These are phyloP conservation scores for Harringtonia aguacate DNA, from an alignment of 2,329 filamentous ascomycete species.

Conservation along the genomic window DNA sequence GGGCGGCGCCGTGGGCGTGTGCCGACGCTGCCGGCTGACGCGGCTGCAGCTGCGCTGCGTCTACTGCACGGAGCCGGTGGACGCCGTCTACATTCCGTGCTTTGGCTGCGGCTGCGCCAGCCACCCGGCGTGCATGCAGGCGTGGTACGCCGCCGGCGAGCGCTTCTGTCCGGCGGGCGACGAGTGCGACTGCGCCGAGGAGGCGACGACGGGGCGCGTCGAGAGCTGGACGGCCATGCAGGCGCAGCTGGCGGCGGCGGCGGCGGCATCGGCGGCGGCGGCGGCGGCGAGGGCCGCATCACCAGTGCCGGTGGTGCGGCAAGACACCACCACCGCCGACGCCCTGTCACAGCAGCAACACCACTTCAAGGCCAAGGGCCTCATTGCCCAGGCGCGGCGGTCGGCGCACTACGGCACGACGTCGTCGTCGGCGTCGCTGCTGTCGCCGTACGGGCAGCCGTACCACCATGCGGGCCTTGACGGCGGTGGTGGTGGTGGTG, in stretches of 20 bases:
- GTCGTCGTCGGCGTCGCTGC: slow-evolving; percentile 8
- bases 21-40: slow-evolving; percentile 39
- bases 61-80: slow-evolving; percentile 50
- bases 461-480: slow-evolving; percentile 4
- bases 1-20: slow-evolving; percentile 31
- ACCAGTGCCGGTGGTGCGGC: not conserved
- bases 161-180: slow-evolving; percentile 51
- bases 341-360: not conserved
- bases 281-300: not conserved
- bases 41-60: slow-evolving; percentile 51
- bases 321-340: too few relatives aligned
- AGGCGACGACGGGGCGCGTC: slow-evolving; percentile 45
- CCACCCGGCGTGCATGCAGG: slow-evolving; percentile 47
- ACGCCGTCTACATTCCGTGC: slow-evolving; percentile 49
- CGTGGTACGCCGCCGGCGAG: slow-evolving; percentile 48
- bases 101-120: slow-evolving; percentile 52
- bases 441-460: slow-evolving; percentile 6
- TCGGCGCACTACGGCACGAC: slow-evolving; percentile 9
- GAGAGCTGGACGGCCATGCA: slow-evolving; percentile 51
- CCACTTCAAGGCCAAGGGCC: slow-evolving; percentile 2
- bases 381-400: slow-evolving; percentile 13
- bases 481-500: not conserved
- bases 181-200: slow-evolving; percentile 50
- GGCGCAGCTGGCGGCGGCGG: slow-evolving; percentile 20
- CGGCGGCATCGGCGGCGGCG: not conserved